phyloP scores from a whole-genome alignment of 202 grass and related monocot species.

The Panicum hallii region DNA sequence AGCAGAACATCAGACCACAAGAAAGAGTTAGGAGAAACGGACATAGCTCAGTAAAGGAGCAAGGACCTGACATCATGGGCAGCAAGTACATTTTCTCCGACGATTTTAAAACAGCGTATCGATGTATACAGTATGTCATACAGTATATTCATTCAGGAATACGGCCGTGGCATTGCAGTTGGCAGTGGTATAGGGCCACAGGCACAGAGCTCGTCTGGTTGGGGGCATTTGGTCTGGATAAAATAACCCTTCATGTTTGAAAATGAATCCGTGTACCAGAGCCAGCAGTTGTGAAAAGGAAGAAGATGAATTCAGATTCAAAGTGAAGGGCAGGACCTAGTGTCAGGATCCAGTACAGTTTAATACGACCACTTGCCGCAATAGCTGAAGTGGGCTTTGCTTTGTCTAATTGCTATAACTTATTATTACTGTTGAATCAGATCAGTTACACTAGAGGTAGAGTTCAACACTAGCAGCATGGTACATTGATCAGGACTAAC shows the following conservation, averaged over 20 bases:
- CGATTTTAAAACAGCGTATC: conserved; percentile 17
- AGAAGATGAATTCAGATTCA: conserved; percentile 42
- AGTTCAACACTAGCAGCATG: not conserved
- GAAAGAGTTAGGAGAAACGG: conserved; percentile 18
- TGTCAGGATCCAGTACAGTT: conserved; percentile 43
- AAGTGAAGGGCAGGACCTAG: conserved; percentile 28
- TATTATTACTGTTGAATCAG: not conserved
- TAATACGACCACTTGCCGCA: conserved; percentile 45
- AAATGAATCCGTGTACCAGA: conserved; percentile 17
- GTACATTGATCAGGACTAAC: not conserved
- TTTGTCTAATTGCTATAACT: conserved; percentile 31
- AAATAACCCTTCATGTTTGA: not conserved
- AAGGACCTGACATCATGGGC: conserved; percentile 44
- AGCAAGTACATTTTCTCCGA: conserved; percentile 34
- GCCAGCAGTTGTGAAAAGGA: conserved; percentile 8
- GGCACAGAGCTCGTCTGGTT: not conserved
- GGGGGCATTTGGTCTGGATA: conserved; percentile 18
- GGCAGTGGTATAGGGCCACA: not conserved
- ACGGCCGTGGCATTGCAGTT: conserved; percentile 21
- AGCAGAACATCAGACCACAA: not conserved
- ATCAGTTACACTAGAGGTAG: not conserved
- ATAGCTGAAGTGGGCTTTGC: conserved; percentile 5
- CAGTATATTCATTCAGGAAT: conserved; percentile 2
- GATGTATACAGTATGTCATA: conserved; percentile 6
- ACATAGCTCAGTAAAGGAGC: conserved; percentile 20